phyloP scores from a whole-genome alignment of 2,329 filamentous ascomycete genomes.

The Hirsutella rhossiliensis region DNA sequence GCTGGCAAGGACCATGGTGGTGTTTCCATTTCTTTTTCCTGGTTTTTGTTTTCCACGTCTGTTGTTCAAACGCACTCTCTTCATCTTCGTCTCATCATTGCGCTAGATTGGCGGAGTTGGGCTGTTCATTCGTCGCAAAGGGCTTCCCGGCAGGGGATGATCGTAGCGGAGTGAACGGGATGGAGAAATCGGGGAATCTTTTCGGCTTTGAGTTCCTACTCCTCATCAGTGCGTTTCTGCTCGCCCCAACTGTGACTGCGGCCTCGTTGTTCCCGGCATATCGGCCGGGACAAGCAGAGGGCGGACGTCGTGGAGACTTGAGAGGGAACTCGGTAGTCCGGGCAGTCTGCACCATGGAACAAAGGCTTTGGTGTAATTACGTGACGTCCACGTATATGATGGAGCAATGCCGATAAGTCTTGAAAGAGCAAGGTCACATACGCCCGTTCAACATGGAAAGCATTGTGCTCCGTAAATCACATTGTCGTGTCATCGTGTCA shows the following conservation, averaged over 20 bases:
- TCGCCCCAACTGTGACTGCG: neutral
- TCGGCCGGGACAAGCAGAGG: no score
- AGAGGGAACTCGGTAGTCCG: no score
- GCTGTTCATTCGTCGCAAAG: constrained; percentile 9
- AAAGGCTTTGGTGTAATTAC: no score
- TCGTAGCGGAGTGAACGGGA: constrained; percentile 11
- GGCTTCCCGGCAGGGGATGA: constrained; percentile 9
- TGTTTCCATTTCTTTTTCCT: constrained; percentile 5
- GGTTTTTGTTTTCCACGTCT: constrained; percentile 3
- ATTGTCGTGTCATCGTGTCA: no score
- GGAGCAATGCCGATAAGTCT: no score
- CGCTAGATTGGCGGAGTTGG: constrained; percentile 15
- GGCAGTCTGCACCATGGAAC: no score
- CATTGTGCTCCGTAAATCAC: no score
- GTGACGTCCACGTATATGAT: no score
- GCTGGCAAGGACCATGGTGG: constrained; percentile 6
- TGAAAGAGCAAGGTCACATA: no score
- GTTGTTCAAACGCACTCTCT: constrained; percentile 3
- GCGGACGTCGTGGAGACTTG: no score
- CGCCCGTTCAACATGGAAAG: no score
- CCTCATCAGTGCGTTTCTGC: neutral
- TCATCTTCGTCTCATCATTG: constrained; percentile 11
- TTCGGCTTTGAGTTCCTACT: neutral
- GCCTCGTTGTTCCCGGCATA: no score
- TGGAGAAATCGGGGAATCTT: constrained; percentile 3